Conservation (phyloP, 2,329 filamentous ascomycete species). For the Colletotrichum godetiae region DNA sequence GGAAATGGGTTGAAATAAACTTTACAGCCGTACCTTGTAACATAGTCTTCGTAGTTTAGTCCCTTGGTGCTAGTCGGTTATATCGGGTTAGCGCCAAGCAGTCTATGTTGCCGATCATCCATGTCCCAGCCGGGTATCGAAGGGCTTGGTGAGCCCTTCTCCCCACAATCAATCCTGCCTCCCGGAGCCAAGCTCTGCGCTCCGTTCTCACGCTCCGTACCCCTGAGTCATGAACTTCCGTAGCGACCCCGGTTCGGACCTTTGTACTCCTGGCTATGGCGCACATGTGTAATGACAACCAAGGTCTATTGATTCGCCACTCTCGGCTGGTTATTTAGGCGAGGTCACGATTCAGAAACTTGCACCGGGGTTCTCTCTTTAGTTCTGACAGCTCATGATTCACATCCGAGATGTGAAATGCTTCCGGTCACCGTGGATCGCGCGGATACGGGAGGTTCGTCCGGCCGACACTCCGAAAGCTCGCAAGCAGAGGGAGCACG, state of each 20-base stretch:
- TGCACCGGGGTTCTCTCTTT: not conserved
- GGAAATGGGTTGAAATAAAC: not conserved
- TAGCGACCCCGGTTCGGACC: too few relatives aligned
- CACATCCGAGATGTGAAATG: too few relatives aligned
- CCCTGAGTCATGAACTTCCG: too few relatives aligned
- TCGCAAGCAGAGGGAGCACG: too few relatives aligned
- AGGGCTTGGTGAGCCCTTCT: not conserved
- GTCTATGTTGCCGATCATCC: not conserved
- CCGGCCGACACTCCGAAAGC: too few relatives aligned
- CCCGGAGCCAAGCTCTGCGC: not conserved
- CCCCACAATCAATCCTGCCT: not conserved
- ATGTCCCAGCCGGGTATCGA: not conserved
- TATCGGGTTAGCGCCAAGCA: not conserved
- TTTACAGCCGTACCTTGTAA: not conserved
- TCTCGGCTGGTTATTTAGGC: not conserved
- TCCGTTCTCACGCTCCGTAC: not conserved
- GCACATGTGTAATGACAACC: too few relatives aligned
- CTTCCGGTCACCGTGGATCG: too few relatives aligned
- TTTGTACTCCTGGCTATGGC: too few relatives aligned
- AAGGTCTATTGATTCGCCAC: not conserved
- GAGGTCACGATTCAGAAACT: not conserved
- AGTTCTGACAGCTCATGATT: too few relatives aligned
- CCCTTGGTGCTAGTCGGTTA: too few relatives aligned
- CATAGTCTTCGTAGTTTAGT: not conserved
- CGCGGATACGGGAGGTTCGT: too few relatives aligned